Percentiles rank a stretch among this genome's conserved stretches.
Evolutionary conservation across 116 monocot species (phyloP).

Genomic region (Dioscorea cayenensis): DNA sequence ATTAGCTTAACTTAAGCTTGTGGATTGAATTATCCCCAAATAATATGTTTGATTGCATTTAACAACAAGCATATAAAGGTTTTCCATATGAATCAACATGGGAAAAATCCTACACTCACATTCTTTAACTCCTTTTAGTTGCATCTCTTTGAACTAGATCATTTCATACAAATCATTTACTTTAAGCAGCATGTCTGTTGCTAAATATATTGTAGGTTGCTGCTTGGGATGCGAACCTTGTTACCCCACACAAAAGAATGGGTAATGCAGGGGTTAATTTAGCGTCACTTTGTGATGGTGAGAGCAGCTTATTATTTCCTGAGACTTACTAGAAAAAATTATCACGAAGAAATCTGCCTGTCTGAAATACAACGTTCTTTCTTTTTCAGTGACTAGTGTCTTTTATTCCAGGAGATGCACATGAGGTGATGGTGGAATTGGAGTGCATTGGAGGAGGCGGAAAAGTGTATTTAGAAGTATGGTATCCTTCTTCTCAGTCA

Average conservation of each 20-base stretch:
- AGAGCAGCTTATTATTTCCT: slow-evolving; percentile 3
- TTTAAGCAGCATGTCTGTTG: background rate
- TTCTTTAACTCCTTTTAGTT: too few relatives aligned
- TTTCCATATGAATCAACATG: too few relatives aligned
- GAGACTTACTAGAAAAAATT: background rate
- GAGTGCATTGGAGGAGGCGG: slow-evolving; percentile 86
- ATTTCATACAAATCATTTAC: background rate
- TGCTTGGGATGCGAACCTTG: slow-evolving; percentile 95
- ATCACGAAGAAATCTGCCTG: background rate
- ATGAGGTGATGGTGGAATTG: slow-evolving; percentile 66
- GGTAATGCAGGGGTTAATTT: slow-evolving; percentile 66
- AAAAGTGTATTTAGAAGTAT: slow-evolving; percentile 78
- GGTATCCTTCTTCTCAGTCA: background rate
- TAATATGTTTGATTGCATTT: too few relatives aligned
- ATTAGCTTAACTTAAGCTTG: too few relatives aligned
- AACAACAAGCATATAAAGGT: too few relatives aligned
- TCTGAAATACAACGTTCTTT: background rate
- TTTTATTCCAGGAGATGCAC: slow-evolving; percentile 52
- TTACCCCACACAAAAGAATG: slow-evolving; percentile 85
- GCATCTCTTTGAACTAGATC: too few relatives aligned
- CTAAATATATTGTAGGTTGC: slow-evolving; percentile 39
- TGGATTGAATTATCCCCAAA: too few relatives aligned
- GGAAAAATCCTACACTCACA: too few relatives aligned
- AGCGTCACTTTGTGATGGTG: slow-evolving; percentile 81
- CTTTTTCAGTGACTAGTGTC: background rate